Evolutionary conservation across 202 grass and related monocot species (phyloP).

Genomic region (Schoenoplectus tabernaemontani): DNA sequence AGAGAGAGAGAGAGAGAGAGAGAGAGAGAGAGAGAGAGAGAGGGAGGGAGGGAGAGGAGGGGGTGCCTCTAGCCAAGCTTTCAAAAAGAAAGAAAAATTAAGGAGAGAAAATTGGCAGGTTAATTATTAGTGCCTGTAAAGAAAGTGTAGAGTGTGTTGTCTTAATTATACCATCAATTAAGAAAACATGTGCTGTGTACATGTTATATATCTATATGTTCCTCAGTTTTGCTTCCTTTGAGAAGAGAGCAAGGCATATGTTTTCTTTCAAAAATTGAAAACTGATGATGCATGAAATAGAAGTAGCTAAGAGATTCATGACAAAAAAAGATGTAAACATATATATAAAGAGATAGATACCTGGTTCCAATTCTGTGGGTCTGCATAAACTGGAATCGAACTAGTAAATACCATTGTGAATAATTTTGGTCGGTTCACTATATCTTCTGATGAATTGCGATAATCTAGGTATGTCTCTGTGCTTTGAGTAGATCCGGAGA

Average conservation of each 20-base stretch:
- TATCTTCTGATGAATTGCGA: slow-evolving; percentile 13
- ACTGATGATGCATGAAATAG: neutral
- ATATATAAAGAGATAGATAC: slow-evolving; percentile 27
- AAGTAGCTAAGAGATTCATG: neutral
- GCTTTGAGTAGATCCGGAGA: slow-evolving; percentile 19
- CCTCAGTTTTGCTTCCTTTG: neutral
- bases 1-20: too few species aligned
- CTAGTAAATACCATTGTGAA: slow-evolving; percentile 59
- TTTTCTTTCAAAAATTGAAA: slow-evolving; percentile 1
- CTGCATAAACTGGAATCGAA: slow-evolving; percentile 57
- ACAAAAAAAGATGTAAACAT: neutral
- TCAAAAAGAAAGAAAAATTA: neutral
- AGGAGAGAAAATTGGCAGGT: neutral
- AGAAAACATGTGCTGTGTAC: slow-evolving; percentile 33
- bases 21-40: too few species aligned
- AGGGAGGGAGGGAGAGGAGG: too few species aligned
- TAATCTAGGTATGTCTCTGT: neutral
- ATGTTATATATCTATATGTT: neutral
- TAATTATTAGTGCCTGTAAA: too few species aligned
- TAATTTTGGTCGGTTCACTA: slow-evolving; percentile 14
- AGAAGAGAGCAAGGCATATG: neutral
- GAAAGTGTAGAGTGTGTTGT: too few species aligned
- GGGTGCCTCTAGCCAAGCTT: neutral
- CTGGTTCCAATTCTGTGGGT: slow-evolving; percentile 68
- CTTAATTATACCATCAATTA: neutral